Conservation (phyloP, 2,329 filamentous ascomycete species). For the Dactylellina haptotyla region DNA sequence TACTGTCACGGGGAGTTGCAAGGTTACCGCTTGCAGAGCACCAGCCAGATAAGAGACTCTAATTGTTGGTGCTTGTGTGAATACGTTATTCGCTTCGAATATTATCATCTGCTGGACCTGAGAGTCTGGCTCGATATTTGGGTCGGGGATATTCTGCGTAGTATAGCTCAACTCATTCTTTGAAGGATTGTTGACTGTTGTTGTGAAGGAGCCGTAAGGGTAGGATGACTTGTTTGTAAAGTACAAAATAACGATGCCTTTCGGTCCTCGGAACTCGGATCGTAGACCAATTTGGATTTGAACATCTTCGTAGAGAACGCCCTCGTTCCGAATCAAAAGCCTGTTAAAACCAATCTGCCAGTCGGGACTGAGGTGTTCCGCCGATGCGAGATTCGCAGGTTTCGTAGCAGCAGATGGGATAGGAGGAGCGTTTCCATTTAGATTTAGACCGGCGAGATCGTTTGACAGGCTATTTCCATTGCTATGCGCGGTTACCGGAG, state of each 20-base stretch:
- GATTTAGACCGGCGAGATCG: conserved; percentile 84
- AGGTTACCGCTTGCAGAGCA: conserved; percentile 87
- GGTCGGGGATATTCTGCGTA: conserved; percentile 87
- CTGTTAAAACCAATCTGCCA: conserved; percentile 92
- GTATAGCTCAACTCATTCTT: conserved; percentile 80
- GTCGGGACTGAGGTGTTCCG: conserved; percentile 89
- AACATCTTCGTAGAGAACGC: conserved; percentile 91
- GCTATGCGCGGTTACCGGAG: conserved; percentile 64
- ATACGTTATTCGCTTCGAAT: conserved; percentile 86
- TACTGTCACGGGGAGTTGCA: conserved; percentile 85
- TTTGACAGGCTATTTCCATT: conserved; percentile 61
- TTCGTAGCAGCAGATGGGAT: conserved; percentile 66
- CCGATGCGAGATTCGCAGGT: conserved; percentile 86
- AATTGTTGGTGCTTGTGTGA: conserved; percentile 86
- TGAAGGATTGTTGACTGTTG: conserved; percentile 80
- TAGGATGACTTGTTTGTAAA: conserved; percentile 93
- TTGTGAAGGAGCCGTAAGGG: conserved; percentile 89
- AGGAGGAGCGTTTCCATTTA: conserved; percentile 69
- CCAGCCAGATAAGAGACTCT: conserved; percentile 94
- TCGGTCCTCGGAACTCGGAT: conserved; percentile 93
- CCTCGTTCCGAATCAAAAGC: conserved; percentile 81
- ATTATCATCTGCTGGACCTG: conserved; percentile 95
- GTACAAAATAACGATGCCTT: conserved; percentile 94
- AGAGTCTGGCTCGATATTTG: conserved; percentile 75
- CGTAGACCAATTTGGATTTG: conserved; percentile 92